Base-by-base conservation (phyloP, 2,329 filamentous ascomycete genomes). In the Scedosporium aurantiacum region DNA sequence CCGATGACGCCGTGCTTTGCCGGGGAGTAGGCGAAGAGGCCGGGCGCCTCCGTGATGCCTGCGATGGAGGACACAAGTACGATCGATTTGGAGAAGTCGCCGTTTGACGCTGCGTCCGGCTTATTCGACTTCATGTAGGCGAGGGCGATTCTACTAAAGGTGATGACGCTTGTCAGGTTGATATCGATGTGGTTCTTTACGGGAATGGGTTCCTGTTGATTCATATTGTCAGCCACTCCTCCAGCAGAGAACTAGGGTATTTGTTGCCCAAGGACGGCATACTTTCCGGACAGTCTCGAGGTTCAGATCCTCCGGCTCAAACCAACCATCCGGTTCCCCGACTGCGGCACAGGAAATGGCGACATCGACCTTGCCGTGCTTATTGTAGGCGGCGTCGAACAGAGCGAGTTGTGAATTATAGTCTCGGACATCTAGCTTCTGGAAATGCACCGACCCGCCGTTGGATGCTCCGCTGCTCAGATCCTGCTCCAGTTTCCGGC, bases 1-100 rank as follows among this genome's bases (percentile, higher is more conserved):
- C 79, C 79, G 28, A 79, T 70, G 0, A 82, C 73, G n/a, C 76
- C 78, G 63, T 81, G 79, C 64, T 82, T 80, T 5, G 74, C 70
- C 0, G 78, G 70, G 3, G 74, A 73, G 64, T 82, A 81, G 25
- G 79, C 70, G 58, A 76, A 75, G 1, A 80, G 67, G 0, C 76
- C 77, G 0, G 79, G 77, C 4, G 75, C 73, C 43, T 79, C 76
- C 16, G 76, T 76, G 64, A 81, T 79, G 2, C 78, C 78, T 0
- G 78, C 77, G 1, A 76, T 72, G 5, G 74, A 79, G 10, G 68
- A 66, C 5, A 68, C 62, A 2, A 71, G 64, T 10, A 68, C 66
- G 54, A 71, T 67, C 25, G 52, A 75, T 25, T 66, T 67, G 21
- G 66, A 63, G 43, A 66, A 65, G 21, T 25, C 10, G n/a, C 28